These are phyloP conservation scores for Kuraishia molischiana DNA, from an alignment of 805 yeast genomes.

Conservation along the genomic window DNA sequence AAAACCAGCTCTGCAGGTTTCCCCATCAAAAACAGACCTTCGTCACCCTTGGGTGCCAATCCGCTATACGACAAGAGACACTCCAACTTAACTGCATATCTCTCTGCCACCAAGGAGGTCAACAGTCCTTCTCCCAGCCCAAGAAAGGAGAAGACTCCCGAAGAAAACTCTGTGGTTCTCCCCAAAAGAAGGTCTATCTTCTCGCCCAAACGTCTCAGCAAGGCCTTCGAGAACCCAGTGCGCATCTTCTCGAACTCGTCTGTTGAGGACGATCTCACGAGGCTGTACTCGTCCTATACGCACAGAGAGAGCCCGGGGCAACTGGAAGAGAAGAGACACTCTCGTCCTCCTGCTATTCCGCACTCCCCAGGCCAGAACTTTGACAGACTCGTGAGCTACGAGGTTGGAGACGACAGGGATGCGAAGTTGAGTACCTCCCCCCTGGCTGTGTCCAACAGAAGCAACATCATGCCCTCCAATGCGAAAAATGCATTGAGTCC, in stretches of 20 bases:
- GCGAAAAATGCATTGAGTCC: background rate
- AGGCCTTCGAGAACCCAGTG: background rate
- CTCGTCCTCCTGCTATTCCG: background rate
- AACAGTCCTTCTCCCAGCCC: too few relatives aligned
- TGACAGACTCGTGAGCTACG: background rate
- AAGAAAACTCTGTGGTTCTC: background rate
- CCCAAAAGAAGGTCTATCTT: background rate
- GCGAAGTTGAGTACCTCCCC: background rate
- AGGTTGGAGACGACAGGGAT: background rate
- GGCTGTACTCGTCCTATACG: background rate
- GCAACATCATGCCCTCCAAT: background rate
- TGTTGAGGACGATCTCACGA: background rate
- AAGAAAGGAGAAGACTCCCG: background rate
- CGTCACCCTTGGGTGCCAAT: background rate
- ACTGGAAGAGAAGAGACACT: background rate
- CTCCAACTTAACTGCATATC: background rate
- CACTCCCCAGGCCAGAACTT: background rate
- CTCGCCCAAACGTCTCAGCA: background rate
- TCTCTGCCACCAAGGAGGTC: background rate
- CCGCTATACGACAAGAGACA: background rate
- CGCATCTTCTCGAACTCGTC: background rate
- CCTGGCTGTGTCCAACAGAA: background rate
- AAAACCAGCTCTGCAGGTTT: too few relatives aligned
- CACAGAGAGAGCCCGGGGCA: background rate
- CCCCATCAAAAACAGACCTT: too few relatives aligned